These are phyloP conservation scores for Cercospora sesami DNA, from an alignment of 2,329 filamentous ascomycete species.

Conservation along the genomic window DNA sequence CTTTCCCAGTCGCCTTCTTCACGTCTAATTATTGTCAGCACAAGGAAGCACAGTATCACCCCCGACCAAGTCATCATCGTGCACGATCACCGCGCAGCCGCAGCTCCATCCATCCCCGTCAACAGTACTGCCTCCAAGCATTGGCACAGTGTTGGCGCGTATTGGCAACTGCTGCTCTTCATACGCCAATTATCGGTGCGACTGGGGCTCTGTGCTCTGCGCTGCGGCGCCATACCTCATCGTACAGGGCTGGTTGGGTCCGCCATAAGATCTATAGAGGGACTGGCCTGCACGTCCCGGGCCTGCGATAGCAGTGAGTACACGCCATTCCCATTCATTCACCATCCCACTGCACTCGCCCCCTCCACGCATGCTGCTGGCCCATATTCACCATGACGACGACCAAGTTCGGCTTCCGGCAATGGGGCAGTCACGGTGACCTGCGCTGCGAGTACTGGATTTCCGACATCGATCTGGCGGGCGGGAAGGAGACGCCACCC, in stretches of 20 bases:
- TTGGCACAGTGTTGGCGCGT: neutral
- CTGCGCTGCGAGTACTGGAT: slow-evolving; percentile 25
- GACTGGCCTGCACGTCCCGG: neutral
- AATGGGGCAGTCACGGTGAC: slow-evolving; percentile 18
- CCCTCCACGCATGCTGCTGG: neutral
- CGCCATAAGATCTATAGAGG: neutral
- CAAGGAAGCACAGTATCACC: neutral
- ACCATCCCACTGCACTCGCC: neutral
- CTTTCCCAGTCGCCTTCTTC: neutral
- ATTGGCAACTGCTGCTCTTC: neutral
- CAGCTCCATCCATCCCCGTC: neutral
- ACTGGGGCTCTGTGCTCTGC: neutral
- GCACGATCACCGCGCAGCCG: neutral
- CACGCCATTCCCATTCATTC: neutral
- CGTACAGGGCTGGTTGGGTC: slow-evolving; percentile 8
- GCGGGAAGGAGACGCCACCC: slow-evolving; percentile 8
- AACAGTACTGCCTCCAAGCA: neutral
- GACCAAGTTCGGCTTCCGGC: slow-evolving; percentile 22
- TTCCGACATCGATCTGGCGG: slow-evolving; percentile 16
- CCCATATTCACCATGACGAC: slow-evolving; percentile 13
- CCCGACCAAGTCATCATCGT: neutral
- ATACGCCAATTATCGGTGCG: neutral
- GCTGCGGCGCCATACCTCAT: slow-evolving; percentile 10
- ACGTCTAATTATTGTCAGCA: neutral
- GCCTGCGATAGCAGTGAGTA: slow-evolving; percentile 11